These are phyloP conservation scores for Acanthamoeba sp. DNA, from an alignment of 208 protist genomes.

Conservation along the genomic window DNA sequence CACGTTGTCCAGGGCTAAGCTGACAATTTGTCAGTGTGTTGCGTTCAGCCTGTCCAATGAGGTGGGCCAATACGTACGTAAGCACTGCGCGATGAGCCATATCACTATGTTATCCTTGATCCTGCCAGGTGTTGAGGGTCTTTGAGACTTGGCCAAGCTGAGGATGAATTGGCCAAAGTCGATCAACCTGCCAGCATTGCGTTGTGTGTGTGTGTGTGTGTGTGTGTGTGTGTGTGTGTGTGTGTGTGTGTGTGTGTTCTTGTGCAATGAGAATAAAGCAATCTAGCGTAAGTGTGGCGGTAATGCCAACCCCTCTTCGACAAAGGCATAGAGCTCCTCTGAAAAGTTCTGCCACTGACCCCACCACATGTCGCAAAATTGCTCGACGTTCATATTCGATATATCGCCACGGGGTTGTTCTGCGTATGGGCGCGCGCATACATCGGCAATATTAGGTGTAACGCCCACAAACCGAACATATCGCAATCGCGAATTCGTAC, in stretches of 20 bases:
- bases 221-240: too few relatives aligned
- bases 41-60: too few relatives aligned
- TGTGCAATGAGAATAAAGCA: too few relatives aligned
- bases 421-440: too few relatives aligned
- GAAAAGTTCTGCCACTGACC: constrained; percentile 67
- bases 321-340: constrained; percentile 46
- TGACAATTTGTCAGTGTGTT: too few relatives aligned
- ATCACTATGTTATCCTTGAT: constrained; percentile 57
- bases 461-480: not conserved
- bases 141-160: not conserved
- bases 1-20: constrained; percentile 50
- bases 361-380: constrained; percentile 69
- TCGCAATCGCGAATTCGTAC: not conserved
- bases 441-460: too few relatives aligned
- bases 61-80: too few relatives aligned
- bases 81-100: constrained; percentile 59
- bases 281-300: not conserved
- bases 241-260: too few relatives aligned
- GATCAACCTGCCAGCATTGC: constrained; percentile 24
- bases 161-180: constrained; percentile 64
- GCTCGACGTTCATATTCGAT: not conserved
- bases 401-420: not conserved
- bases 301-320: constrained; percentile 1
- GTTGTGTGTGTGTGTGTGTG: too few relatives aligned
- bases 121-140: not conserved